Percentiles rank a stretch among this genome's conserved stretches.
These are phyloP conservation scores for Austroboletus eburneus DNA, from an alignment of 768 basidiomycete species.

Conservation along the genomic window DNA sequence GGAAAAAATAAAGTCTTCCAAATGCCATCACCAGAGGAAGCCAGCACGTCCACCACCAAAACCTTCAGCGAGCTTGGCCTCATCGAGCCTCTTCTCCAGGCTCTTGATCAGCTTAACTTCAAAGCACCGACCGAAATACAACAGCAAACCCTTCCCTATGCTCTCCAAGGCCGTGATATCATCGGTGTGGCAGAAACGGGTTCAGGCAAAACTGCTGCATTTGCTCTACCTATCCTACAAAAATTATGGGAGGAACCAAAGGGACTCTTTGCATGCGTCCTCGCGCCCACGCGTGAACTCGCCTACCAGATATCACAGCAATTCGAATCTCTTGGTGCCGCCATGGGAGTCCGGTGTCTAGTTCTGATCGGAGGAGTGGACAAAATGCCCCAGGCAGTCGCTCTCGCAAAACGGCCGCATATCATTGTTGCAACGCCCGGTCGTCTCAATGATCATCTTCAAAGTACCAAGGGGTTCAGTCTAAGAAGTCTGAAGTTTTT, in stretches of 20 bases:
- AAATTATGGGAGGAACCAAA: slow-evolving; percentile 95
- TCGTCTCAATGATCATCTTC: slow-evolving; percentile 87
- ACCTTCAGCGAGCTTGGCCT: slow-evolving; percentile 85
- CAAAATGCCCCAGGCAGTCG: slow-evolving; percentile 84
- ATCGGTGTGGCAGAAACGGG: slow-evolving; percentile 99
- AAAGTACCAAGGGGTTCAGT: slow-evolving; percentile 96
- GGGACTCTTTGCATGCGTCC: slow-evolving; percentile 87
- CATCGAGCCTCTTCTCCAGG: slow-evolving; percentile 84
- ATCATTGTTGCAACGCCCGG: slow-evolving; percentile 95
- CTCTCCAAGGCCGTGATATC: slow-evolving; percentile 88
- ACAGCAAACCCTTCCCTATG: slow-evolving; percentile 76
- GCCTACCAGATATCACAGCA: slow-evolving; percentile 99
- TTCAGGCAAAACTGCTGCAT: slow-evolving; percentile 96
- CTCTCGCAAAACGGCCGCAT: slow-evolving; percentile 91
- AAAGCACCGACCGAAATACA: slow-evolving; percentile 92
- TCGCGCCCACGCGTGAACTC: slow-evolving; percentile 97
- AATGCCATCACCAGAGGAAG: slow-evolving; percentile 68
- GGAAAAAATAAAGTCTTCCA: slow-evolving; percentile 9
- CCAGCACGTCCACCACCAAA: slow-evolving; percentile 39
- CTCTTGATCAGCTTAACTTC: slow-evolving; percentile 77
- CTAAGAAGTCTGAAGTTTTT: slow-evolving; percentile 82
- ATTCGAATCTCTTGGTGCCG: slow-evolving; percentile 85
- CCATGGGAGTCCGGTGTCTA: slow-evolving; percentile 88
- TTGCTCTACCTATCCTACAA: slow-evolving; percentile 93
- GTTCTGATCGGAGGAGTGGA: slow-evolving; percentile 97